Evolutionary conservation across 139 green algal genomes (phyloP), one percentile per base, ranked within the genome.

Genomic region (Yamagishiella unicocca): DNA sequence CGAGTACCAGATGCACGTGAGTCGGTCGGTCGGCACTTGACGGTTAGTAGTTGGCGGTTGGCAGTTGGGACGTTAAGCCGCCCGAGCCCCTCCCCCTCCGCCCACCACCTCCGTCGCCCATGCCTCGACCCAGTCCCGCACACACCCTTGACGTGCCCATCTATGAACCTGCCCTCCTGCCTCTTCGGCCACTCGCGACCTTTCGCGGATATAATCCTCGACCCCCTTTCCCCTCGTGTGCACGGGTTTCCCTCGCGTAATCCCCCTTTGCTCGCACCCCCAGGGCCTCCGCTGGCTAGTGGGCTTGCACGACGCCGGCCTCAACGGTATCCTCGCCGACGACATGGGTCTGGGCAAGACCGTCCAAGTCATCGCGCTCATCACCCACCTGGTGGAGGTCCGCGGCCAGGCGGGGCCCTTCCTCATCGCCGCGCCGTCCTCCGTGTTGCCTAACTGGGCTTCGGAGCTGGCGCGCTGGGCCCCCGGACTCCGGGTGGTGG

Each of bases 371-470:
- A 98, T 99, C 91, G 93, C 96, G 14, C 94, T 99, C 61, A 94
- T 99, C 45, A 95, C 94, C 4, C 97, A 99, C 93, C 87, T 99
- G 31, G 98, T 98, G 92, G 96, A 99, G 71, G 75, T 91, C 12
- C 64, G 82, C 24, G 54, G 43, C 55, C 0, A 74, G 43, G 7
- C 24, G 64, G 96, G 96, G 17, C 98, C 97, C 1, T 98, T 99
- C 94, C 93, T 99, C 31, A 99, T 99, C 91, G 98, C 99, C 71
- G 97, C 99, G 67, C 98, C 98, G 82, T 99, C 99, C 83, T 97
- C 97, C 10, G 98, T 99, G 61, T 95, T 99, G 2, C 95, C 98
- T 40, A 99, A 99, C 93, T 99, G 98, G 98, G 97, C 97, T 78
- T 85, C 88, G 8, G 98, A 99, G 94, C 92, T 99, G 27, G 90